Base-by-base conservation (phyloP, 306 rosid genomes). In the Notholithocarpus densiflorus region DNA sequence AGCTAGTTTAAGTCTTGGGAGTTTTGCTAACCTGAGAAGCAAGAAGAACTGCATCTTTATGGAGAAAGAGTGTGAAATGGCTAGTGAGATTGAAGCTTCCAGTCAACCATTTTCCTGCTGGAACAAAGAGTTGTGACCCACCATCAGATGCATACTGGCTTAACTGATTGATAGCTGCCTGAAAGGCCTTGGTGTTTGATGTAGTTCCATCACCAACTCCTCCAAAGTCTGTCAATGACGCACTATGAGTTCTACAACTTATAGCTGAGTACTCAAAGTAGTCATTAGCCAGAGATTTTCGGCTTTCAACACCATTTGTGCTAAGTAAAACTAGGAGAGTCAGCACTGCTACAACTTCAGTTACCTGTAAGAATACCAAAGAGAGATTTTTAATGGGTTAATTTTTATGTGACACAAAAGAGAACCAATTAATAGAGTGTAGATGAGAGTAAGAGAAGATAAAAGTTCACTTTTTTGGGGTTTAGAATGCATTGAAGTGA, bases 151-250 rank as follows among this genome's bases (percentile, higher is more conserved):
- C 72, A 80, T 82, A 89, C 77, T 86, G 80, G 74, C 87, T 84
- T 77, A 92, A 82, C 31, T 86, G 77, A 20, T 72, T 73, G 2
- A 92, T 85, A 53, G 97, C 97, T 24, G 87, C 51, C 71, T 88
- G 24, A 80, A 92, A 90, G 1, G 94, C 96, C 84, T 84, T 81
- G 57, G 97, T 90, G 79, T 92, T 92, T 1, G 89, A 87, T 53
- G 92, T 89, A 3, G 59, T 77, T 37, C 97, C 97, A 80, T 92
- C 97, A 2, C 97, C 97, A 81, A 92, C 91, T 34, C 91, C 97
- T 72, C 96, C 97, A 76, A 83, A 92, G 19, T 92, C 97, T 1
- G 73, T 56, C 82, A 92, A 52, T 48, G 94, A 90, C n/a, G 91
- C 97, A 69, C 91, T 82, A 45, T 90, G 80, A 4, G 86, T 81